These are phyloP conservation scores for Pseudozyma flocculosa DNA, from an alignment of 1,284 basidiomycete species.

Conservation along the genomic window DNA sequence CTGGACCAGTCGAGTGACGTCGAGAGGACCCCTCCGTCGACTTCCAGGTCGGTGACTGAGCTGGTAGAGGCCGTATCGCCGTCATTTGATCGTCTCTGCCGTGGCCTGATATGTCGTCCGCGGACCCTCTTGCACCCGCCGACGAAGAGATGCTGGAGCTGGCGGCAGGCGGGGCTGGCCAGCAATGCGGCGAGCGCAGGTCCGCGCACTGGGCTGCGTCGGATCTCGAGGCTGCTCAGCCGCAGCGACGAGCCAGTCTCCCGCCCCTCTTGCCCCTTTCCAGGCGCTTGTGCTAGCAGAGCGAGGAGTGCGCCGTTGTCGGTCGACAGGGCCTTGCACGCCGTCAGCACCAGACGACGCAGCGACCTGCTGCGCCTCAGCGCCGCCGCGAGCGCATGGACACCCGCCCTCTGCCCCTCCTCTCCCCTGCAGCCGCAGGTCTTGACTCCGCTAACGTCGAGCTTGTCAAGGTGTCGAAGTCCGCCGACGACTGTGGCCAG, in stretches of 20 bases:
- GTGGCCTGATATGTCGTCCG: not conserved
- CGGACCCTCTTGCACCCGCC: not conserved
- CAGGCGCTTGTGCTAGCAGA: too few relatives aligned
- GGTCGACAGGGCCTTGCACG: not conserved
- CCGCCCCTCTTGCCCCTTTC: not conserved
- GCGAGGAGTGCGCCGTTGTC: not conserved
- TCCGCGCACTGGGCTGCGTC: not conserved
- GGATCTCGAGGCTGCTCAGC: not conserved
- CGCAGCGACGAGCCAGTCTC: not conserved
- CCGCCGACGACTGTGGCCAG: not conserved
- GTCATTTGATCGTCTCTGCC: too few relatives aligned
- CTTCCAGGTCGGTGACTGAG: not conserved
- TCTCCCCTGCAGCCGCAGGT: not conserved
- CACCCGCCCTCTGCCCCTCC: not conserved
- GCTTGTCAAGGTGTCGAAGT: not conserved
- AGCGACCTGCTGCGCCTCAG: not conserved
- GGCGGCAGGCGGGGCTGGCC: not conserved
- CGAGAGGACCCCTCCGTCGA: not conserved
- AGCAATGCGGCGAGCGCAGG: not conserved
- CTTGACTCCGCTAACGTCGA: slow-evolving; percentile 1
- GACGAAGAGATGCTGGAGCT: not conserved
- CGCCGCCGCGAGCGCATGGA: not conserved
- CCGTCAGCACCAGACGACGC: not conserved
- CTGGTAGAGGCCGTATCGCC: too few relatives aligned
- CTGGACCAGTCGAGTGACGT: not conserved